phyloP scores from a whole-genome alignment of 176 grass and related monocot genomes.

The Rhynchospora breviuscula region DNA sequence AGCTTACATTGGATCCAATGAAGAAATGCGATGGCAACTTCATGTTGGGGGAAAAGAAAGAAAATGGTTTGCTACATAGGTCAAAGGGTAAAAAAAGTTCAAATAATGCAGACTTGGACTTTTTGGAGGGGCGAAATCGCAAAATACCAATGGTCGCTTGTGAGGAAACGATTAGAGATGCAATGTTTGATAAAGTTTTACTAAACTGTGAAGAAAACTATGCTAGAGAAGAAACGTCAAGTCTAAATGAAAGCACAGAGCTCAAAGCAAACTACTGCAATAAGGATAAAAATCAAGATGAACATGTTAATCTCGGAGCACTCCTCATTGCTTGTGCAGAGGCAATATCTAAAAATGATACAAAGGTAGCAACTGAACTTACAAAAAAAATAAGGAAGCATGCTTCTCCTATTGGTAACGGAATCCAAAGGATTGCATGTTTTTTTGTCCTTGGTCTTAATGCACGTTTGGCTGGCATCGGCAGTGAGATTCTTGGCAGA shows the following conservation, averaged over 20 bases:
- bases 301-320: background rate
- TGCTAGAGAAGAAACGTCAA: background rate
- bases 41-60: background rate
- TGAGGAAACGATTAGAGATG: background rate
- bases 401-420: background rate
- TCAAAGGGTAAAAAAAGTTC: background rate
- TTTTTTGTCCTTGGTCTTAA: background rate
- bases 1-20: background rate
- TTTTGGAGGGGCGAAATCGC: background rate
- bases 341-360: background rate
- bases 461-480: background rate
- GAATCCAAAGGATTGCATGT: background rate
- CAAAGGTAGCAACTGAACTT: background rate
- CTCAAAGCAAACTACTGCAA: background rate
- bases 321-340: background rate
- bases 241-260: background rate
- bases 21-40: background rate
- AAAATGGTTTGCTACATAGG: background rate
- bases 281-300: background rate
- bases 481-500: background rate
- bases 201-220: background rate
- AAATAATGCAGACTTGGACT: background rate
- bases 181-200: background rate
- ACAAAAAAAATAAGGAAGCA: background rate
- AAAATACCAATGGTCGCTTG: background rate